Conservation (phyloP, 345 rosid species). For the Murraya koenigii region DNA sequence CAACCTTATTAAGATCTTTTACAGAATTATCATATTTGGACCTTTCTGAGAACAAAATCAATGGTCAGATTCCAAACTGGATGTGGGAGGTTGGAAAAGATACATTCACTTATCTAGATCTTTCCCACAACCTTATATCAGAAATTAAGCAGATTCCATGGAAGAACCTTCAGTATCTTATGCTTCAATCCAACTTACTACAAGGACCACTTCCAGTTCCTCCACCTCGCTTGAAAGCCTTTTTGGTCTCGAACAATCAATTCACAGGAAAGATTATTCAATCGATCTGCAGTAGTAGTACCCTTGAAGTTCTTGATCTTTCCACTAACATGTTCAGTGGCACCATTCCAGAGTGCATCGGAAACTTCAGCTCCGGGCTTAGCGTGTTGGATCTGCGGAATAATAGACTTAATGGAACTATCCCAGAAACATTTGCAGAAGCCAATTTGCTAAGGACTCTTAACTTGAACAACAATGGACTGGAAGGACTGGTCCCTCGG, state of each 20-base stretch:
- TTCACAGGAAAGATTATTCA: not conserved
- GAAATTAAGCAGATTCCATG: not conserved
- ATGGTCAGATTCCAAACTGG: constrained; percentile 13
- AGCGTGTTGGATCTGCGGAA: not conserved
- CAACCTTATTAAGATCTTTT: constrained; percentile 2
- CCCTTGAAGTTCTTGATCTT: not conserved
- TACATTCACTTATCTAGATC: not conserved
- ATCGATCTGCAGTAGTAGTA: not conserved
- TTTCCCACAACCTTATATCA: constrained; percentile 16
- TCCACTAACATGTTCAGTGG: constrained; percentile 6
- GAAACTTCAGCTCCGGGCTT: not conserved
- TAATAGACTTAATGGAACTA: constrained; percentile 3
- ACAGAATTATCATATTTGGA: not conserved
- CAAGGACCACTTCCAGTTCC: not conserved
- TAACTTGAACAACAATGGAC: not conserved
- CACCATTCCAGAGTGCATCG: not conserved
- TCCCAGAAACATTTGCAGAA: not conserved
- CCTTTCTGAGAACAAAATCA: constrained; percentile 13
- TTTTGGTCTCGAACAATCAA: not conserved
- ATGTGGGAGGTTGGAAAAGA: not conserved
- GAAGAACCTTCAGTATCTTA: not conserved
- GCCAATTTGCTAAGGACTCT: not conserved
- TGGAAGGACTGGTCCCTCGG: not conserved
- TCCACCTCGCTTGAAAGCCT: not conserved
- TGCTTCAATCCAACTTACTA: constrained; percentile 11